These are phyloP conservation scores for Lodderomyces margitis DNA, from an alignment of 1,139 yeast genomes.

Conservation along the genomic window DNA sequence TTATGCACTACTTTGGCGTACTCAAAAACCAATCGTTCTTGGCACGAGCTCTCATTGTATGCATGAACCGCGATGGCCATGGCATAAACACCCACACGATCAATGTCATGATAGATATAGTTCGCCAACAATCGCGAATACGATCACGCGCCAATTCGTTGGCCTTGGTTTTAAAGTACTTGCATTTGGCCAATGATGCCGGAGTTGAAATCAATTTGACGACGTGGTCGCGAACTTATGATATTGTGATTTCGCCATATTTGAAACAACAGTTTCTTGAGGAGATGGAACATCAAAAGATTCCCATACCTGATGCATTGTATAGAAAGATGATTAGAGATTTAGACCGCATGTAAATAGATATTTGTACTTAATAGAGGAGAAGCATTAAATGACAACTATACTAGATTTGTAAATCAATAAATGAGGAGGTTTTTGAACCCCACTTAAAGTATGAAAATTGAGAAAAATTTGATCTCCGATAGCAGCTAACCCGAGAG, in stretches of 20 bases:
- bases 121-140: constrained; percentile 33
- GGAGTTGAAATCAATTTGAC: constrained; percentile 33
- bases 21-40: constrained; percentile 43
- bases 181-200: constrained; percentile 27
- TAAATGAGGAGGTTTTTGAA: too few species aligned
- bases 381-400: too few species aligned
- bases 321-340: constrained; percentile 1
- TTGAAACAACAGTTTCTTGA: constrained; percentile 38
- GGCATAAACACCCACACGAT: constrained; percentile 42
- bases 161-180: constrained; percentile 29
- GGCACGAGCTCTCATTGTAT: constrained; percentile 40
- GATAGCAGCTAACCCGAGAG: too few species aligned
- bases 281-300: constrained; percentile 27
- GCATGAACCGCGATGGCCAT: constrained; percentile 45
- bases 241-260: constrained; percentile 36
- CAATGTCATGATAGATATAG: constrained; percentile 33
- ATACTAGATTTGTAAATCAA: too few species aligned
- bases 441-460: too few species aligned
- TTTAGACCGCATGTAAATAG: neutral
- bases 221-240: constrained; percentile 41
- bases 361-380: neutral
- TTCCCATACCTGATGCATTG: constrained; percentile 28
- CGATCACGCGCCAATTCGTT: constrained; percentile 35
- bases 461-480: too few species aligned
- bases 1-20: constrained; percentile 43